Conservation (phyloP, 768 basidiomycete genomes). For the Chalciporus sphaerocephalus region DNA sequence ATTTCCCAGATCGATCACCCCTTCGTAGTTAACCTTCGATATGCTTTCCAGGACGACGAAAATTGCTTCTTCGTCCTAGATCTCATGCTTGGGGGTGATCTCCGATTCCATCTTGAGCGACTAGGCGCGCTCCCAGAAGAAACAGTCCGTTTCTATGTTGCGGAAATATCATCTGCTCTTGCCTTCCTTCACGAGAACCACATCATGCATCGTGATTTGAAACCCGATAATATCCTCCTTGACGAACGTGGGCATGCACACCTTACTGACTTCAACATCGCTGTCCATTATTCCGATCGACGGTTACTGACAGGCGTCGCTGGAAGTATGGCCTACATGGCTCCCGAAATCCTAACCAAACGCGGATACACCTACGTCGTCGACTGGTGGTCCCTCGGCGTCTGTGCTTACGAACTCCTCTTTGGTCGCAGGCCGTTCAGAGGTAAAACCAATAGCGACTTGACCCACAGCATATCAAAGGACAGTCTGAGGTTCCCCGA, state of each 20-base stretch:
- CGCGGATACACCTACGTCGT: constrained; percentile 92
- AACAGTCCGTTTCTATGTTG: constrained; percentile 82
- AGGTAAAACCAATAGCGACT: constrained; percentile 86
- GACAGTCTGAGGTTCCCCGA: constrained; percentile 89
- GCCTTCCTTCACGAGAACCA: constrained; percentile 87
- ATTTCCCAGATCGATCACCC: constrained; percentile 83
- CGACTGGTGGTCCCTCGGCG: constrained; percentile 97
- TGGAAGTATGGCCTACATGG: constrained; percentile 99
- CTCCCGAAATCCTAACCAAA: constrained; percentile 83
- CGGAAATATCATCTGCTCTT: constrained; percentile 83
- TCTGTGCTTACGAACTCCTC: constrained; percentile 87
- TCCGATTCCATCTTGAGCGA: constrained; percentile 89
- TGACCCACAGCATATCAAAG: constrained; percentile 89
- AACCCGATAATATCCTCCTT: constrained; percentile 95
- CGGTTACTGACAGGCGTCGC: constrained; percentile 85
- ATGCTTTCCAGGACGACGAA: constrained; percentile 97
- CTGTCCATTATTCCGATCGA: constrained; percentile 90
- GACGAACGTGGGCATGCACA: constrained; percentile 96
- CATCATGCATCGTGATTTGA: constrained; percentile 96
- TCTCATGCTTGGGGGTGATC: constrained; percentile 93
- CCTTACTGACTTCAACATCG: constrained; percentile 97
- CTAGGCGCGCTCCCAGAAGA: constrained; percentile 71
- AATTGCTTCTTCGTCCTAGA: constrained; percentile 98
- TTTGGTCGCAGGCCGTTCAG: constrained; percentile 91
- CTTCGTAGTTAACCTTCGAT: constrained; percentile 90